phyloP scores from a whole-genome alignment of 2,329 filamentous ascomycete genomes.

The Massarina eburnea region DNA sequence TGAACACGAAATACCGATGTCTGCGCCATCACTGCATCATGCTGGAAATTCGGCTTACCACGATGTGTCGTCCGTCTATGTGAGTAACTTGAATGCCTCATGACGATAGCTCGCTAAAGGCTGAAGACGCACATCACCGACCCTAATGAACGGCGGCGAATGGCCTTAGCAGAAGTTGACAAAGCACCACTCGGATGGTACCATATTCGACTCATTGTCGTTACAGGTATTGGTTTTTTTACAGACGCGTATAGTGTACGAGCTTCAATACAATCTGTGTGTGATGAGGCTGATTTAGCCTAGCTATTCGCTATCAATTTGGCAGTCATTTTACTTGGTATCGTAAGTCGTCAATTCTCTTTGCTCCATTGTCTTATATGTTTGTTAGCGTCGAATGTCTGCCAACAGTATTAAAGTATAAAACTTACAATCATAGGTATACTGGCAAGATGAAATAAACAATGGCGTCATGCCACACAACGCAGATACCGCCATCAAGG shows the following conservation, averaged over 20 bases:
- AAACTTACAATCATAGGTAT: slow-evolving; percentile 40
- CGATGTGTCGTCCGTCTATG: slow-evolving; percentile 11
- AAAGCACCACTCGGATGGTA: slow-evolving; percentile 56
- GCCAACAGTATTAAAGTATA: not conserved
- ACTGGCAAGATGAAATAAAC: slow-evolving; percentile 58
- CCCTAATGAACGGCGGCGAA: slow-evolving; percentile 39
- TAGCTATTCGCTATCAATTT: slow-evolving; percentile 61
- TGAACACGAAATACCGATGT: not conserved
- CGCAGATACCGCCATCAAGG: slow-evolving; percentile 81
- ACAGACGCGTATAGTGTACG: slow-evolving; percentile 69
- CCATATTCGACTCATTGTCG: slow-evolving; percentile 73
- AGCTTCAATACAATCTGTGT: not conserved
- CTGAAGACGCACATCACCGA: slow-evolving; percentile 29
- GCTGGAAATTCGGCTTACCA: slow-evolving; percentile 11
- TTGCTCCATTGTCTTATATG: no score
- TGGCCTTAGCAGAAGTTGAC: slow-evolving; percentile 40
- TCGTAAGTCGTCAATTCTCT: slow-evolving; percentile 55
- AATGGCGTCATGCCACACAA: slow-evolving; percentile 58
- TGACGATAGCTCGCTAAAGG: not conserved
- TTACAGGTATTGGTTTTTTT: slow-evolving; percentile 86
- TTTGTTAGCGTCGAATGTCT: no score
- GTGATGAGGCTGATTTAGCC: slow-evolving; percentile 1
- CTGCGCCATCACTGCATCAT: slow-evolving; percentile 1
- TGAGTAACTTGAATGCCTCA: not conserved
- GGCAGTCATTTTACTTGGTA: slow-evolving; percentile 67